Evolutionary conservation across 495 filamentous ascomycete genomes (phyloP).

Genomic region (Daldinia caldariorum): DNA sequence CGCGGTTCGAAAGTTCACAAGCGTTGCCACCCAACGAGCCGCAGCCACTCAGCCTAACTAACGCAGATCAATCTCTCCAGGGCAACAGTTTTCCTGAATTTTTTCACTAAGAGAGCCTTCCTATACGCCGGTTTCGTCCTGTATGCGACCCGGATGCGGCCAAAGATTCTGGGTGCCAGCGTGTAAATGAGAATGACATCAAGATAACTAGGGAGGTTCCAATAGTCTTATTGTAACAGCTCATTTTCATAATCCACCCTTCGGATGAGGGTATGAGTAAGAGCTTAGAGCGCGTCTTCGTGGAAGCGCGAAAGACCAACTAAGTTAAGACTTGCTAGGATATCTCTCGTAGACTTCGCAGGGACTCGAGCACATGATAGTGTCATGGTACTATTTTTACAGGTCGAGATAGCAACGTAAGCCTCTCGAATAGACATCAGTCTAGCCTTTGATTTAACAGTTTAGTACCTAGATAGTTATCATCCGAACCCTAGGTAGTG

Average conservation of each 20-base stretch:
- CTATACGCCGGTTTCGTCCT: background rate
- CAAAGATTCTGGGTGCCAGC: background rate
- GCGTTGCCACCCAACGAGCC: no score
- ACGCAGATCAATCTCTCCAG: no score
- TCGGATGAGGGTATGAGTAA: background rate
- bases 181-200: background rate
- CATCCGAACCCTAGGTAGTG: background rate
- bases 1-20: background rate
- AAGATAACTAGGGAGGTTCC: background rate
- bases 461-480: no score
- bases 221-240: background rate
- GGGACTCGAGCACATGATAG: no score
- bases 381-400: no score
- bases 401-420: no score
- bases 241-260: background rate
- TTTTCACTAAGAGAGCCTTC: background rate
- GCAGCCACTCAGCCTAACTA: no score
- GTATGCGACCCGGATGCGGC: background rate
- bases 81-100: background rate
- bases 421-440: no score
- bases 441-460: no score
- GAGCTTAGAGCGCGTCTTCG: background rate
- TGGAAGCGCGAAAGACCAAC: background rate
- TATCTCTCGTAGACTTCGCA: no score
- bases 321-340: background rate